Conservation (phyloP, 2,329 filamentous ascomycete species). For the Sphaerulina populicola region DNA sequence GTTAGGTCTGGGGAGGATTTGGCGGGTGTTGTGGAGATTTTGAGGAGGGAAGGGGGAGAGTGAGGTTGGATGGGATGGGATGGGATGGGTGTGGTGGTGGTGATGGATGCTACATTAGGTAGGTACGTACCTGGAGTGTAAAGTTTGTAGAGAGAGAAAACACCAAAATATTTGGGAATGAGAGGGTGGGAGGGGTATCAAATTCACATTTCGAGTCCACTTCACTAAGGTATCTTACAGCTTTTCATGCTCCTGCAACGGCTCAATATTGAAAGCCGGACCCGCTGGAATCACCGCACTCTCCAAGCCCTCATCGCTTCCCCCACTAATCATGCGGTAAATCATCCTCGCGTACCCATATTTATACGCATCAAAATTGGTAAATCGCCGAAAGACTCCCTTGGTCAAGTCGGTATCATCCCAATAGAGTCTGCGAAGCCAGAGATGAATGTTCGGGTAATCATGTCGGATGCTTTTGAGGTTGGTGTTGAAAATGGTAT, state of each 20-base stretch:
- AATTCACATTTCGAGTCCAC: neutral
- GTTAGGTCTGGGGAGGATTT: neutral
- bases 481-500: slow-evolving; percentile 76
- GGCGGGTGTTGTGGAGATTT: neutral
- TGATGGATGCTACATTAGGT: too few species aligned
- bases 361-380: slow-evolving; percentile 33
- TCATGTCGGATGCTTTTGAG: slow-evolving; percentile 55
- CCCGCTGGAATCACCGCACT: slow-evolving; percentile 12
- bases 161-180: too few species aligned
- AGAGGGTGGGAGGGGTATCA: too few species aligned
- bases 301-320: slow-evolving; percentile 7
- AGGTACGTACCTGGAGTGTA: too few species aligned
- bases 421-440: slow-evolving; percentile 43
- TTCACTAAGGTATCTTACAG: neutral
- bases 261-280: slow-evolving; percentile 13
- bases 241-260: slow-evolving; percentile 12
- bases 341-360: slow-evolving; percentile 15
- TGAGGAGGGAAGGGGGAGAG: neutral
- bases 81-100: too few species aligned
- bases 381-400: slow-evolving; percentile 40
- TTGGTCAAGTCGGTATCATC: slow-evolving; percentile 37
- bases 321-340: slow-evolving; percentile 10
- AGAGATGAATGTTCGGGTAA: slow-evolving; percentile 44
- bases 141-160: too few species aligned
- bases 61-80: too few species aligned